Percentiles rank a stretch among this genome's conserved stretches.
phyloP scores from a whole-genome alignment of 257 asterid species.

The Fraxinus pennsylvanica region DNA sequence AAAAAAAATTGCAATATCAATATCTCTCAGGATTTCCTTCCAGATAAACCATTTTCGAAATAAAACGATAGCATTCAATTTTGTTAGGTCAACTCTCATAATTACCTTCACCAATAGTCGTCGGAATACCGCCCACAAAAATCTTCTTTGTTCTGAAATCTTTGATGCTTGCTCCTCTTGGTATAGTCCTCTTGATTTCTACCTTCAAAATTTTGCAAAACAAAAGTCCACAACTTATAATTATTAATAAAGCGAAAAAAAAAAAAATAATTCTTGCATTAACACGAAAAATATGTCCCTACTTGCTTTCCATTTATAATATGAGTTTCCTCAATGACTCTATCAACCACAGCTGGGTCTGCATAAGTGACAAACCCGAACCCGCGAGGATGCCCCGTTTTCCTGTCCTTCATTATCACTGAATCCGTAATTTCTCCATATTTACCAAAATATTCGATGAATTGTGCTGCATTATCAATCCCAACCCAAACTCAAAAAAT shows the following conservation, averaged over 20 bases:
- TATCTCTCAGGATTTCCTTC: not conserved
- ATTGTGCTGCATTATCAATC: no score
- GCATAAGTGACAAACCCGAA: conserved; percentile 61
- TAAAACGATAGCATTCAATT: not conserved
- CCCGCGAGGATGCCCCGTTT: conserved; percentile 57
- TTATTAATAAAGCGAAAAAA: conserved; percentile 7
- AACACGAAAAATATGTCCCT: conserved; percentile 14
- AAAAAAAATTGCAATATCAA: conserved; percentile 28
- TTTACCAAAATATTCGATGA: no score
- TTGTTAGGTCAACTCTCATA: not conserved
- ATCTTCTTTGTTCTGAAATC: conserved; percentile 63
- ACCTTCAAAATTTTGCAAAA: conserved; percentile 38
- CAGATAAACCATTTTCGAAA: not conserved
- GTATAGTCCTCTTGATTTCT: conserved; percentile 65
- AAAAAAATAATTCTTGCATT: not conserved
- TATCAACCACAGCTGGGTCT: conserved; percentile 53
- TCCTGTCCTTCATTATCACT: no score
- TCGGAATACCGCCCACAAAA: conserved; percentile 63
- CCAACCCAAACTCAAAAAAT: not conserved
- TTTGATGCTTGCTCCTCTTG: conserved; percentile 49
- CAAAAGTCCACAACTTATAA: not conserved
- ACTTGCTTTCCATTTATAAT: conserved; percentile 59
- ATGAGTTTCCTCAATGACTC: conserved; percentile 54
- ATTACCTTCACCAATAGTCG: conserved; percentile 53
- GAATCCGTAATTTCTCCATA: no score